These are phyloP conservation scores for Cylindrodendrum hubeiense DNA, from an alignment of 2,329 filamentous ascomycete genomes.

Conservation along the genomic window DNA sequence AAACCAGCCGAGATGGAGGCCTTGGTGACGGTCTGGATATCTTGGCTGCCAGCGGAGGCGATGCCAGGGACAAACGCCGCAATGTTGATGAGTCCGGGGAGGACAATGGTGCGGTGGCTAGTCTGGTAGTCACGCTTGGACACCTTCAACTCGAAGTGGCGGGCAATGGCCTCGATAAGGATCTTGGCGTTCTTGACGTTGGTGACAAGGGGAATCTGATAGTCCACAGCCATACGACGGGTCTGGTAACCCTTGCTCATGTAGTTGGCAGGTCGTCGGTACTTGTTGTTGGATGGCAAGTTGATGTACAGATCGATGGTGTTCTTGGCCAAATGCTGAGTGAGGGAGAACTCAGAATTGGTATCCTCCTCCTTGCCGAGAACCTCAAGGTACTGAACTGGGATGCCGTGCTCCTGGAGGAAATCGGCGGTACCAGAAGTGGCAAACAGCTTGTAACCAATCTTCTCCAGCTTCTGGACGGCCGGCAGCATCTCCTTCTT, in stretches of 20 bases:
- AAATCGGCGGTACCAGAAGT: conserved; percentile 98
- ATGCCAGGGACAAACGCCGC: conserved; percentile 85
- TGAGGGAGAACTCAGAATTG: conserved; percentile 96
- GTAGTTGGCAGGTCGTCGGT: conserved; percentile 95
- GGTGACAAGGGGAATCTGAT: conserved; percentile 96
- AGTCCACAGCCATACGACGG: conserved; percentile 96
- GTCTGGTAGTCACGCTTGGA: conserved; percentile 91
- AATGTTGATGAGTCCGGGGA: conserved; percentile 83
- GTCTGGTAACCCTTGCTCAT: conserved; percentile 98
- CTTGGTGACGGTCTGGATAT: conserved; percentile 78
- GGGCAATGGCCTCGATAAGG: conserved; percentile 90
- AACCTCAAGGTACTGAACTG: conserved; percentile 93
- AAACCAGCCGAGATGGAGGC: conserved; percentile 82
- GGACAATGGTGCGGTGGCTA: conserved; percentile 80
- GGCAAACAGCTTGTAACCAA: conserved; percentile 96
- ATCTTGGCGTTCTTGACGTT: conserved; percentile 99
- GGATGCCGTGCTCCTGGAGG: conserved; percentile 90
- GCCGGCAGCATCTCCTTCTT: conserved; percentile 98
- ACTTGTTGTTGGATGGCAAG: conserved; percentile 97
- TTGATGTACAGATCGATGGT: conserved; percentile 99
- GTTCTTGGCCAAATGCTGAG: conserved; percentile 96
- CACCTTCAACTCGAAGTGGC: conserved; percentile 88
- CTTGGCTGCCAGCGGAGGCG: conserved; percentile 71
- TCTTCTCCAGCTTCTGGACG: conserved; percentile 86
- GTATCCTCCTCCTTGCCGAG: conserved; percentile 85